Conservation (phyloP, 1,284 basidiomycete genomes). For the Mycosarcoma mackinlayi region DNA sequence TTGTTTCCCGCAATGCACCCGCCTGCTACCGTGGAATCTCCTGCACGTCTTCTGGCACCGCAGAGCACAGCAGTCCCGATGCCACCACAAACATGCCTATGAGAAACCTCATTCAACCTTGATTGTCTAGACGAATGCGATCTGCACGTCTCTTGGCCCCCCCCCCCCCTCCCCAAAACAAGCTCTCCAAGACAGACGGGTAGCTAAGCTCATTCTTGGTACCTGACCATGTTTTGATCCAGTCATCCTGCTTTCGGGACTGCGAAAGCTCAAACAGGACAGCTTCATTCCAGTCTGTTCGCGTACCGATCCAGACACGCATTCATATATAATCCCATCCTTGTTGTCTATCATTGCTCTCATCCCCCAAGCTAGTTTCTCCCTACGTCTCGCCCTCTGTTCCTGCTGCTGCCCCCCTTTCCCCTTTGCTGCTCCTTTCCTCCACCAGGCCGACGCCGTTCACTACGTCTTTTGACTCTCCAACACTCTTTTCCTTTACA, state of each 20-base stretch:
- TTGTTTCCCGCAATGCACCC: conserved; percentile 34
- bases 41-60: conserved; percentile 17
- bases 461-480: conserved; percentile 11
- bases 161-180: conserved; percentile 12
- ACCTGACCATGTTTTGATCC: conserved; percentile 41
- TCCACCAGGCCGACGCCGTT: conserved; percentile 13
- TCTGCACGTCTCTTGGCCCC: conserved; percentile 2
- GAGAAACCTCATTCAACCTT: conserved; percentile 45
- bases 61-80: conserved; percentile 9
- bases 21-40: conserved; percentile 43
- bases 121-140: conserved; percentile 37
- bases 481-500: conserved; percentile 16
- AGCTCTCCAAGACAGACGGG: conserved; percentile 1
- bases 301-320: conserved; percentile 7
- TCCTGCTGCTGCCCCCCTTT: conserved; percentile 42
- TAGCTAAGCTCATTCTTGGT: background rate
- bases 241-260: background rate
- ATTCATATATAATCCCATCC: conserved; percentile 29
- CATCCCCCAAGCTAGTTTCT: conserved; percentile 44
- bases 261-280: background rate
- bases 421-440: conserved; percentile 20
- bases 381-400: conserved; percentile 18
- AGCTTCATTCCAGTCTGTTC: conserved; percentile 15
- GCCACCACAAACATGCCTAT: conserved; percentile 35
- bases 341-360: conserved; percentile 2